Evolutionary conservation across 2,329 filamentous ascomycete species (phyloP).

Genomic region (Metarhizium anisopliae): DNA sequence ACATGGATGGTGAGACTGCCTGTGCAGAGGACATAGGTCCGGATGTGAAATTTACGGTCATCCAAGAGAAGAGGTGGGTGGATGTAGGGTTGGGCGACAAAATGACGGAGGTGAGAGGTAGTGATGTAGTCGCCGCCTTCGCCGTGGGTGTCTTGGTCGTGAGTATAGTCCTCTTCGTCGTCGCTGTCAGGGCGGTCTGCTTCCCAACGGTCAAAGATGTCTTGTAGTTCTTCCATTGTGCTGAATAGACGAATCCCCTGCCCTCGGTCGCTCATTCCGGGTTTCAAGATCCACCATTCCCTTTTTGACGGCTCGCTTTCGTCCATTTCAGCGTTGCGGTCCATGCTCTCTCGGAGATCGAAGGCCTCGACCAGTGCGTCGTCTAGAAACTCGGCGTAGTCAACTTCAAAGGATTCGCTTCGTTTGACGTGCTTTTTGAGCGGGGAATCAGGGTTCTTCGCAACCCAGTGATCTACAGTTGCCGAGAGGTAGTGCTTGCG

Average conservation of each 20-base stretch:
- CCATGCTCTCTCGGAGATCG: constrained; percentile 72
- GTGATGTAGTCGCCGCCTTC: constrained; percentile 51
- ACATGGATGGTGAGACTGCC: constrained; percentile 77
- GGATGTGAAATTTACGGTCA: constrained; percentile 84
- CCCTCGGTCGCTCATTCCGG: constrained; percentile 92
- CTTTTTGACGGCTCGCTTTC: constrained; percentile 27
- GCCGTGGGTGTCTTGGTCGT: constrained; percentile 22
- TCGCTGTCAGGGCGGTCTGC: constrained; percentile 55
- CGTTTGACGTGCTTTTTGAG: constrained; percentile 65
- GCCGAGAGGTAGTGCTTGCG: constrained; percentile 88
- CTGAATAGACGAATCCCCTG: constrained; percentile 89
- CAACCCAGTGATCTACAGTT: constrained; percentile 76
- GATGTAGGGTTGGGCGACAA: constrained; percentile 92
- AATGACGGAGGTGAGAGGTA: constrained; percentile 87
- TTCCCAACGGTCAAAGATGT: constrained; percentile 90
- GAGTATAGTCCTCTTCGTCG: constrained; percentile 49
- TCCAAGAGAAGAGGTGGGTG: constrained; percentile 72
- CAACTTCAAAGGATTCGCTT: constrained; percentile 81
- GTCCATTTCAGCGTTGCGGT: constrained; percentile 43
- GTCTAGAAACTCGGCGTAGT: constrained; percentile 94
- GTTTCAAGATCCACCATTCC: constrained; percentile 98
- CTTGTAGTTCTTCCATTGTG: constrained; percentile 72
- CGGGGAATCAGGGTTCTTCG: constrained; percentile 67
- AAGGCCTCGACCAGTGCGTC: constrained; percentile 86
- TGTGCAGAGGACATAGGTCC: constrained; percentile 78